Evolutionary conservation across 148 eudicot genomes (phyloP).

Genomic region (Rhododendron simsii): DNA sequence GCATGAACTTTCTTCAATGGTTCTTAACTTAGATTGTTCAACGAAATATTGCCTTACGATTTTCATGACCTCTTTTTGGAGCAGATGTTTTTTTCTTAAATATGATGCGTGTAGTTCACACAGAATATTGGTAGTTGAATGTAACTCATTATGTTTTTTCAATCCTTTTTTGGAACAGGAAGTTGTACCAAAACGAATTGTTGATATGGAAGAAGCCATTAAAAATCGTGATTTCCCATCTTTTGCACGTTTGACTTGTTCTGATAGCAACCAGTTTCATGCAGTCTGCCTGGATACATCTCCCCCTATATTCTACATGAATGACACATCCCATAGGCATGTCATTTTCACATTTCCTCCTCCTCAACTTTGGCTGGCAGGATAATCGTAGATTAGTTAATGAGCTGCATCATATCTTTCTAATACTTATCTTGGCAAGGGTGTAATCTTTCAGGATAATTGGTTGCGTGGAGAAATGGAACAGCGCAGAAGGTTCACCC

Average conservation of each 20-base stretch:
- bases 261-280: slow-evolving; percentile 92
- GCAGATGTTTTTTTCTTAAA: not conserved
- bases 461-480: slow-evolving; percentile 85
- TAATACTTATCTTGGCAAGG: slow-evolving; percentile 8
- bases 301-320: slow-evolving; percentile 94
- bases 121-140: not conserved
- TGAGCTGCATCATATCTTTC: not conserved
- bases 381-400: not conserved
- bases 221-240: slow-evolving; percentile 66
- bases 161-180: slow-evolving; percentile 36
- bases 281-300: slow-evolving; percentile 87
- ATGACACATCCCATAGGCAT: slow-evolving; percentile 92
- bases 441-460: slow-evolving; percentile 62
- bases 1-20: not conserved
- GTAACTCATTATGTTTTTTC: not conserved
- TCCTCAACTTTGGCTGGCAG: not conserved
- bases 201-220: slow-evolving; percentile 85
- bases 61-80: not conserved
- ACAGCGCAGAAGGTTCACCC: slow-evolving; percentile 76
- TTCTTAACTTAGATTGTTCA: not conserved
- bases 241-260: slow-evolving; percentile 65
- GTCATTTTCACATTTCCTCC: slow-evolving; percentile 9
- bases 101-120: not conserved
- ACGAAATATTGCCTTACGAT: not conserved
- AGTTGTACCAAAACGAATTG: slow-evolving; percentile 72